Evolutionary conservation across 176 grass and related monocot genomes (phyloP), one percentile per base, ranked within the genome.

Genomic region (Pontederia paniculata): DNA sequence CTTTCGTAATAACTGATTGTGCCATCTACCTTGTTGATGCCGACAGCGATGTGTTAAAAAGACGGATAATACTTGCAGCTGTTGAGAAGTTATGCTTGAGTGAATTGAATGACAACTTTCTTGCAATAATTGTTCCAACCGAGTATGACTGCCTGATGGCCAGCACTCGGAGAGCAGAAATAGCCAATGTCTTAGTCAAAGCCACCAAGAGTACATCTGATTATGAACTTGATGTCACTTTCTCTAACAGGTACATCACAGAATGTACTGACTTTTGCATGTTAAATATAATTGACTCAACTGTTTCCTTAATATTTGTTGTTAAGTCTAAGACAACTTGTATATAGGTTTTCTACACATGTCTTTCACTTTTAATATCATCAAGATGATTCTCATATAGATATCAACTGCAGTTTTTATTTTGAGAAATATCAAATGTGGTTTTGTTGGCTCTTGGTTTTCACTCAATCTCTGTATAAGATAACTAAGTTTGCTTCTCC

Each of bases 71-170:
- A 16, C 83, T 98, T 52, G 87, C 94, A 42, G 83, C 86, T 45
- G 77, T 98, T 28, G 83, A 98, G 70, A 91, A 65, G 59, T 63
- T 91, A 54, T 93, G 73, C 73, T 73, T 82, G 62, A 88, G 83
- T 78, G 75, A 82, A 44, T 78, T 88, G 64, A 78, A 49, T 21
- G 94, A 98, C 59, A 88, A 90, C 45, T 88, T 98, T 62, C 81
- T 98, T 45, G 87, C 75, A 45, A 81, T 98, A 56, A 80, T 98
- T 59, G 76, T 86, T 55, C 87, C 86, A 0, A 87, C 86, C 0
- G 94, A 98, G 75, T 98, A 88, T 17, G 94, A 98, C 55, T 84
- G 77, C 65, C 77, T 98, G 49, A 75, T 93, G 73, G 87, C 87
- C 58, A 93, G 83, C 42, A 88, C 77, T 57, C 80, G 83, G 58